Evolutionary conservation across 495 filamentous ascomycete genomes (phyloP).

Genomic region (Penicillium riverlandense): DNA sequence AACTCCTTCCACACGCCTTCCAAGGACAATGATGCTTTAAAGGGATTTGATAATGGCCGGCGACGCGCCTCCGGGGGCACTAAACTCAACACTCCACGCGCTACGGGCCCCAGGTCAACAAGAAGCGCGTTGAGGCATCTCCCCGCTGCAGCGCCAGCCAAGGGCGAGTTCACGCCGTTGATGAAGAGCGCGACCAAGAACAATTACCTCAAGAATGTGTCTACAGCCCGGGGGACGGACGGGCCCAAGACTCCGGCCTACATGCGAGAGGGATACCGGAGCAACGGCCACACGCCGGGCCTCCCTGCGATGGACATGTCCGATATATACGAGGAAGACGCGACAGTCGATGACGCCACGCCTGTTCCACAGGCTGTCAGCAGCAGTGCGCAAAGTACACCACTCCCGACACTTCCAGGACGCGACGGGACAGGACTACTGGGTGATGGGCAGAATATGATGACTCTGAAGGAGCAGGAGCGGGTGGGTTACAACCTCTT

Average conservation of each 20-base stretch:
- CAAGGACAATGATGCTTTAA: constrained; percentile 66
- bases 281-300: constrained; percentile 56
- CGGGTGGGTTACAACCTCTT: constrained; percentile 46
- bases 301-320: constrained; percentile 55
- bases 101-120: constrained; percentile 38
- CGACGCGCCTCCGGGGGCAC: constrained; percentile 41
- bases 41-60: constrained; percentile 55
- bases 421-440: constrained; percentile 54
- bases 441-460: constrained; percentile 68
- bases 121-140: constrained; percentile 57
- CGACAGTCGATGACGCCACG: constrained; percentile 50
- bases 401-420: constrained; percentile 58
- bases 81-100: constrained; percentile 64
- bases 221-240: constrained; percentile 44
- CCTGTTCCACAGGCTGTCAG: constrained; percentile 64
- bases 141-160: constrained; percentile 49
- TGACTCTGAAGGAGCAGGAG: constrained; percentile 90
- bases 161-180: constrained; percentile 85
- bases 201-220: constrained; percentile 54
- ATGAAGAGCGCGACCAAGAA: constrained; percentile 85
- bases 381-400: constrained; percentile 76
- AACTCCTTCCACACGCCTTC: constrained; percentile 80
- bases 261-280: constrained; percentile 51
- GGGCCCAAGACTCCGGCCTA: constrained; percentile 63
- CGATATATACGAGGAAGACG: constrained; percentile 58